Base-by-base conservation (phyloP, 352 stramenopile genomes). In the Phytophthora colocasiae region DNA sequence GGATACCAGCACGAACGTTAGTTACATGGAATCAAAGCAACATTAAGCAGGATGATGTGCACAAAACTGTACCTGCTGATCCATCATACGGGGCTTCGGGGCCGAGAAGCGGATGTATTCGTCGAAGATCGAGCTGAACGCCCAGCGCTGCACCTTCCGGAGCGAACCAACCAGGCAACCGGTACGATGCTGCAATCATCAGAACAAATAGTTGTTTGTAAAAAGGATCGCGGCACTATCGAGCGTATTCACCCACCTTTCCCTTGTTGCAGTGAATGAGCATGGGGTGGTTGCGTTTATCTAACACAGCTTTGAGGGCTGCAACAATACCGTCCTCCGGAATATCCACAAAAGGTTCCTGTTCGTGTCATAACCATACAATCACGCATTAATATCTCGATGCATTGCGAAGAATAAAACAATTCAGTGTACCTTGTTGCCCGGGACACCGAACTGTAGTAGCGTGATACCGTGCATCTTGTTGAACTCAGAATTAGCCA, bases 241-340 rank as follows among this genome's bases (percentile, higher is more conserved):
- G 15, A 27, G 14, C 8, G 6, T 10, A 48, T 17, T 45, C 29
- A 11, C 64, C 11, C 61, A 91, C 85, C 73, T 95, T 95, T 26
- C 87, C 87, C 55, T 95, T 95, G 70, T 93, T 95, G 78, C 87
- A 93, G 70, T 95, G 87, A 62, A 95, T 95, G 22, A 95, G 78
- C 82, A 95, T 91, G 17, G 87, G 87, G 62, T 92, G 87, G 60
- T 96, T 95, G 52, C 87, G 81, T 59, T 83, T 85, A 66, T 96
- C 87, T 14, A 96, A 77, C 52, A 96, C 82, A 41, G 83, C 78
- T 41, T 83, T 87, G 3, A 96, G 65, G 43, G 85, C 87, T 9
- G 78, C 75, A 9, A 88, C 77, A 61, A 96, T 94, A 36, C 82
- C 85, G 40, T 90, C 78, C 63, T 95, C 83, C 4, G 85, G 83